phyloP scores from a whole-genome alignment of 2,329 filamentous ascomycete species.

The Trichoderma harzianum region DNA sequence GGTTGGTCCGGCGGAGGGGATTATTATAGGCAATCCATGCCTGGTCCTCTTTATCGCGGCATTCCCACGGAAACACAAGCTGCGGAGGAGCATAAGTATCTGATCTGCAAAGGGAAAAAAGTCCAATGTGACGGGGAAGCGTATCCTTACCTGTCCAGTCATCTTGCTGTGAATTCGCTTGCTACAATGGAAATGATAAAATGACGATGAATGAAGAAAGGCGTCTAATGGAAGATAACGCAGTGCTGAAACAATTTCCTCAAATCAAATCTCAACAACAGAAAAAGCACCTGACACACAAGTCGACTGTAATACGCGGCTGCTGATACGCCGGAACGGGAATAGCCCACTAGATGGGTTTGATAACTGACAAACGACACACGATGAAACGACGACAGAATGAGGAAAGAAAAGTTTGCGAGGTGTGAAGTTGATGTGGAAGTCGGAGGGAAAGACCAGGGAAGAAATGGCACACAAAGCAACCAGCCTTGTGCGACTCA shows the following conservation, averaged over 20 bases:
- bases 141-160: constrained; percentile 14
- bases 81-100: constrained; percentile 19
- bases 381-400: background rate
- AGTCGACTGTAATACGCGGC: background rate
- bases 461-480: background rate
- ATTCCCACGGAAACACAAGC: constrained; percentile 45
- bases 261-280: background rate
- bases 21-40: constrained; percentile 47
- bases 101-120: background rate
- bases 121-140: background rate
- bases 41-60: constrained; percentile 50
- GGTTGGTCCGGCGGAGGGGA: constrained; percentile 47
- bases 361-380: background rate
- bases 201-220: background rate
- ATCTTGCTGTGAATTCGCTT: background rate
- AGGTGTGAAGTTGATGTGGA: background rate
- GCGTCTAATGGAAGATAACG: background rate
- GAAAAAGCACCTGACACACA: background rate
- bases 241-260: background rate
- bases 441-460: background rate
- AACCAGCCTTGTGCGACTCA: constrained; percentile 1
- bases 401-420: background rate
- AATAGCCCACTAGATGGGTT: background rate
- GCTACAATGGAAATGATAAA: background rate
- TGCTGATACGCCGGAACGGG: background rate